Base-by-base conservation (phyloP, 2,329 filamentous ascomycete genomes). In the Cladosporium colombiae region DNA sequence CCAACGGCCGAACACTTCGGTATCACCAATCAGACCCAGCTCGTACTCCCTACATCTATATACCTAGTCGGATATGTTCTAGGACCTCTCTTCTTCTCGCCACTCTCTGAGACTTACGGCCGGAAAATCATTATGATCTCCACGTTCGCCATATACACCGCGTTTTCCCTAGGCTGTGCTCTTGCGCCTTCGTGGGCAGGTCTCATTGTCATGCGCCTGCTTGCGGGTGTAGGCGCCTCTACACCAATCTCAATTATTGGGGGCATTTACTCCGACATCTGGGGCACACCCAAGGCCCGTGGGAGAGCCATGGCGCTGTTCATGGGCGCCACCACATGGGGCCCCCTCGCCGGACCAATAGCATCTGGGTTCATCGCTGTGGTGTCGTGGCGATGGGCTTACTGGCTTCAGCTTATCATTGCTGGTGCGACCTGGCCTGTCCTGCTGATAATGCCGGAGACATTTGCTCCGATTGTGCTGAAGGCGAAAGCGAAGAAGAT, bases 351-450 rank as follows among this genome's bases (percentile, higher is more conserved):
- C 2, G 86, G 87, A 0, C 89, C 89, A 2, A 85, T 89, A 18
- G 82, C 89, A 25, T 87, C 86, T 0, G 89, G 88, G 11, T 91
- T 84, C 76, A 83, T 86, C 46, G 81, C 85, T 0, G 82, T 81
- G 1, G 82, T 89, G 29, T 85, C 84, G 29, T 91, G 89, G 89
- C 83, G 86, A 50, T 91, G 89, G 89, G 78, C 84, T 1, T 91
- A 91, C 72, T 91, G 89, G 85, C 83, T 92, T 27, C 88, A 81
- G 16, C 80, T 91, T 18, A 90, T 93, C 21, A 81, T 91, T 64
- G 90, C 89, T 2, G 89, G 85, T 29, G 77, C 78, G 0, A 88
- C 88, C 1, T 82, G 89, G 76, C 74, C 88, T 2, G 79, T 87
- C 1, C 77, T 91, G 16, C 65, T 86, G n/a, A 82, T 89, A 67